phyloP scores from a whole-genome alignment of 1,284 basidiomycete species.

The Cryptococcus wingfieldii region DNA sequence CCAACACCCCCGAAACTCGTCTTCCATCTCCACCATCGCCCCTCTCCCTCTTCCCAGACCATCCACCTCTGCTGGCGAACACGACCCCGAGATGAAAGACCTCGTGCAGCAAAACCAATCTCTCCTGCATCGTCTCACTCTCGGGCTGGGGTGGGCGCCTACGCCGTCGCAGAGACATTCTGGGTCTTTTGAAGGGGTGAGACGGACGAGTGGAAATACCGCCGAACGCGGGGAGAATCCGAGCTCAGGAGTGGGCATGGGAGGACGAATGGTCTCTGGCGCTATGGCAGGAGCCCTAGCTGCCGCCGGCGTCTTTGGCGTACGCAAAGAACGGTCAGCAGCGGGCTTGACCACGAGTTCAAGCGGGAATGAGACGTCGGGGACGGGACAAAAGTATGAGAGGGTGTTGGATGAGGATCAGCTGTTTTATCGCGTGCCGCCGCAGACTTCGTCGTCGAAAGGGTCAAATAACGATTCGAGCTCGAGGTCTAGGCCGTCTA shows the following conservation, averaged over 20 bases:
- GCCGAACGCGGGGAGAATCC: conserved; percentile 11
- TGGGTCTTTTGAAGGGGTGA: neutral
- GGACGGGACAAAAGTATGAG: conserved; percentile 7
- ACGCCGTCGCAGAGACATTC: neutral
- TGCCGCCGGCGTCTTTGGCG: conserved; percentile 1
- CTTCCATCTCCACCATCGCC: conserved; percentile 1
- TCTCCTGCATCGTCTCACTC: conserved; percentile 16
- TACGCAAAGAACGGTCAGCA: neutral
- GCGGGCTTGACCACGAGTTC: neutral
- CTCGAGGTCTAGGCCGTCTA: neutral
- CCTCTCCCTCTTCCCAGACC: neutral
- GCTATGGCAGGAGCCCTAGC: neutral
- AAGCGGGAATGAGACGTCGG: neutral
- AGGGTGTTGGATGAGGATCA: conserved; percentile 12
- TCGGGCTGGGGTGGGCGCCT: conserved; percentile 12
- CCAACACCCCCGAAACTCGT: conserved; percentile 17
- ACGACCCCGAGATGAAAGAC: conserved; percentile 12
- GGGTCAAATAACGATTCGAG: neutral
- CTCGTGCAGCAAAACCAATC: conserved; percentile 14
- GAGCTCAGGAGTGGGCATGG: neutral
- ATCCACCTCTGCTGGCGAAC: neutral
- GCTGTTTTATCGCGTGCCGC: conserved; percentile 10
- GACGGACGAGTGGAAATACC: conserved; percentile 13
- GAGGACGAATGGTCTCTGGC: conserved; percentile 4
- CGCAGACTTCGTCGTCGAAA: conserved; percentile 1